Evolutionary conservation across 2,329 filamentous ascomycete genomes (phyloP).

Genomic region (Boeremia lycopersici): DNA sequence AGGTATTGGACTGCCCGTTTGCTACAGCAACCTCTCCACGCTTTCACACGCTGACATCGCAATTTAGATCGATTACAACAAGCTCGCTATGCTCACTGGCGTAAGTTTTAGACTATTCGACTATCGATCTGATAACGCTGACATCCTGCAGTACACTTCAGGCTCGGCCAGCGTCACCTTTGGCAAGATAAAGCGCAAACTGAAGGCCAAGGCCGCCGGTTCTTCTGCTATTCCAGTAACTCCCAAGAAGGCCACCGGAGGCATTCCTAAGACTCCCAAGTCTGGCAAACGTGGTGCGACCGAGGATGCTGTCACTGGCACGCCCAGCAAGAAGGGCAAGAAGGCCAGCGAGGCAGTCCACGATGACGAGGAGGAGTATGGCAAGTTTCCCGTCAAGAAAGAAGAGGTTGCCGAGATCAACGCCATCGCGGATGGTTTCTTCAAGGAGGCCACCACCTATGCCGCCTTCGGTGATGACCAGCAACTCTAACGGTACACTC

Average conservation of each 20-base stretch:
- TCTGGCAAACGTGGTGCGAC: slow-evolving; percentile 22
- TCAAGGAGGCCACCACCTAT: slow-evolving; percentile 1
- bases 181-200: slow-evolving; percentile 41
- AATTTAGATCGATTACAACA: slow-evolving; percentile 19
- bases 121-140: slow-evolving; percentile 20
- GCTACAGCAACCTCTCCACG: not conserved
- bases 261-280: slow-evolving; percentile 11
- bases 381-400: slow-evolving; percentile 21
- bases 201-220: slow-evolving; percentile 25
- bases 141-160: slow-evolving; percentile 32
- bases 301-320: slow-evolving; percentile 6
- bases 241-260: slow-evolving; percentile 26
- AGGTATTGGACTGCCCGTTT: slow-evolving; percentile 23
- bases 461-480: not conserved
- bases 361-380: slow-evolving; percentile 23
- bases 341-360: not conserved
- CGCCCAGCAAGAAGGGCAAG: slow-evolving; percentile 23
- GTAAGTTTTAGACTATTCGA: not conserved
- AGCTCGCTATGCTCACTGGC: slow-evolving; percentile 22
- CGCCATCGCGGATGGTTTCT: not conserved
- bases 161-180: slow-evolving; percentile 36
- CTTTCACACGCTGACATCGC: not conserved
- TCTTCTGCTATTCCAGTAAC: slow-evolving; percentile 12
- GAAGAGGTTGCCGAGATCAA: slow-evolving; percentile 20
- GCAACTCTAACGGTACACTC: too few species aligned